Evolutionary conservation across 495 filamentous ascomycete genomes (phyloP), one percentile per base, ranked within the genome.

Genomic region (Stereocaulon alpinum): DNA sequence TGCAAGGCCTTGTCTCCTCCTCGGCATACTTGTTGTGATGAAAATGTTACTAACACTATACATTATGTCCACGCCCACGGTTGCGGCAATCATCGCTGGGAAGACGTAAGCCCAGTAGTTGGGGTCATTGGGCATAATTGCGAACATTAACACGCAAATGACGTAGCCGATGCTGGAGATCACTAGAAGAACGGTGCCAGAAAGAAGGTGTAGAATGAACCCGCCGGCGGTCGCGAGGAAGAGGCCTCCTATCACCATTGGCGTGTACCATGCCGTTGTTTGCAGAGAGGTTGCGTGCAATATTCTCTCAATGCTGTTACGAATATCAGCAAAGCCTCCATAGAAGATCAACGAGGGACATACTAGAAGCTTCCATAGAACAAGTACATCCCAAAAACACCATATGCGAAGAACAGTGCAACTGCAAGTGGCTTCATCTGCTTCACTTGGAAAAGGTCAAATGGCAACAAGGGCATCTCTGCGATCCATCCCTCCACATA

Each of bases 1-100:
- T 0, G 87, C 88, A 0, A 91, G 75, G 0, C 87, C 88, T 67
- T 94, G 90, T 49, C 80, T 76, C n/a, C 78, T 74, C 40, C 76
- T 75, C 0, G 88, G 85, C 64, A 92, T 73, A 3, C 77, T 80
- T 0, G 86, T 87, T 0, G 86, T 91, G 67, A 91, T 86, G 69
- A 92, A 94, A 47, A 94, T 82, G 64, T 89, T 92, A 43, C 85
- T 81, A 9, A 94, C 75, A 66, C 86, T 90, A 76, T 85, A 93
- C 22, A 82, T 86, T 59, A 92, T 83, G 66, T 95, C 90, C 47
- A 94, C 84, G 6, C 86, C 90, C 41, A 91, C 73, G 0, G 90
- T 94, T 5, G 80, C 83, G 62, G 82, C 84, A 27, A 92, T 69
- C 89, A 92, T 93, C 18, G 87, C 73, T 0, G 90, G 87, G 66